phyloP scores from a whole-genome alignment of 1,139 yeast species.

The Pichia sp. region DNA sequence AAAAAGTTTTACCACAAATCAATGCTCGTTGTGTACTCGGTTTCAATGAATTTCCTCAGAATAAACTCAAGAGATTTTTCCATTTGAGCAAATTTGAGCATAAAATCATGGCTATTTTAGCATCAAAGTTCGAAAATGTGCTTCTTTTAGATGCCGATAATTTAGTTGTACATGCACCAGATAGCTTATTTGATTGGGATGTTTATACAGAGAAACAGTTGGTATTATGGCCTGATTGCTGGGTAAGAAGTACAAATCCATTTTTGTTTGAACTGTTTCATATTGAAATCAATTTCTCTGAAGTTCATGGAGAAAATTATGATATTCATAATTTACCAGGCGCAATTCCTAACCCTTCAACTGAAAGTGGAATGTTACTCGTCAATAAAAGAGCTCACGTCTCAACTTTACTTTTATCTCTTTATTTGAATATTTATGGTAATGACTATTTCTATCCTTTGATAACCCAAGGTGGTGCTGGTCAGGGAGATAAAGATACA shows the following conservation, averaged over 20 bases:
- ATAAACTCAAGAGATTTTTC: slow-evolving; percentile 29
- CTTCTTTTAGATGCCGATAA: slow-evolving; percentile 64
- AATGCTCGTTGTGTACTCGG: slow-evolving; percentile 39
- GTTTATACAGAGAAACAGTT: slow-evolving; percentile 31
- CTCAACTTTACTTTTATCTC: slow-evolving; percentile 42
- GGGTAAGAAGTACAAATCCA: slow-evolving; percentile 60
- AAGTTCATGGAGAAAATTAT: slow-evolving; percentile 27
- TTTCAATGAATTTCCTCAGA: slow-evolving; percentile 25
- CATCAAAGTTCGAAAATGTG: slow-evolving; percentile 52
- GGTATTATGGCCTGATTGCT: slow-evolving; percentile 66
- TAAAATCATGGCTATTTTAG: slow-evolving; percentile 53
- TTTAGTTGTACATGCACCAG: slow-evolving; percentile 50
- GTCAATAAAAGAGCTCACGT: slow-evolving; percentile 47
- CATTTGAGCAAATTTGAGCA: slow-evolving; percentile 47
- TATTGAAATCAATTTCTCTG: slow-evolving; percentile 28
- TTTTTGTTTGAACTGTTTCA: slow-evolving; percentile 50
- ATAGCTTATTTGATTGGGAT: slow-evolving; percentile 37
- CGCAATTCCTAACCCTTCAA: slow-evolving; percentile 54
- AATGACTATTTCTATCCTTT: slow-evolving; percentile 53
- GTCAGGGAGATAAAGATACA: slow-evolving; percentile 68
- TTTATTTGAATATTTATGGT: slow-evolving; percentile 57
- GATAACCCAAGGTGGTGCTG: slow-evolving; percentile 61
- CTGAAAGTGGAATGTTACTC: slow-evolving; percentile 58
- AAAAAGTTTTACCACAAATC: slow-evolving; percentile 35
- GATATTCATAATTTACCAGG: slow-evolving; percentile 50